These are phyloP conservation scores for Scolecobasidium constrictum DNA, from an alignment of 2,329 filamentous ascomycete species.

Conservation along the genomic window DNA sequence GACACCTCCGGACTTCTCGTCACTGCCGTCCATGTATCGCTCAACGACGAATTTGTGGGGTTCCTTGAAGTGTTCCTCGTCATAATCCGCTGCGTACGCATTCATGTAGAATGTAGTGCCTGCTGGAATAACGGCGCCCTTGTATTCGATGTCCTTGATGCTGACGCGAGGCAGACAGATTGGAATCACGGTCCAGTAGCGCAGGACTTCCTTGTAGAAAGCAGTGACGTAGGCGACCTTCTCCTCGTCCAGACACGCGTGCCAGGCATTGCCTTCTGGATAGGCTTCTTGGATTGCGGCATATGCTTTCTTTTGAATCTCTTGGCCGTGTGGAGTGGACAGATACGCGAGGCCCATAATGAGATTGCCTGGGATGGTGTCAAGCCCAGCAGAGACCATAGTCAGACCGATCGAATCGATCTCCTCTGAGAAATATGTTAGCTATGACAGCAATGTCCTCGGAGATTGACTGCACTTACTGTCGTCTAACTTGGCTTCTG, in stretches of 20 bases:
- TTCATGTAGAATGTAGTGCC: constrained; percentile 76
- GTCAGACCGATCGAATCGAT: constrained; percentile 72
- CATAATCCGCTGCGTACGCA: constrained; percentile 65
- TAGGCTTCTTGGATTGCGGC: constrained; percentile 61
- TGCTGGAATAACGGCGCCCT: constrained; percentile 56
- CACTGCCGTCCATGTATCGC: constrained; percentile 45
- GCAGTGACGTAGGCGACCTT: constrained; percentile 69
- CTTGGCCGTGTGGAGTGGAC: constrained; percentile 54
- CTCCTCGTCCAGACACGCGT: constrained; percentile 59
- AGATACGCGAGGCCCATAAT: constrained; percentile 73
- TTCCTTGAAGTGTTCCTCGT: constrained; percentile 54
- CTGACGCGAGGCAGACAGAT: constrained; percentile 64
- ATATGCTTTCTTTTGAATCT: constrained; percentile 59
- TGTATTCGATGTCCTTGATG: constrained; percentile 61
- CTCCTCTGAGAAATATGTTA: constrained; percentile 41
- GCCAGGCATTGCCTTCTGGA: constrained; percentile 66
- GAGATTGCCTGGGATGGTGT: constrained; percentile 70
- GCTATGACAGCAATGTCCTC: constrained; percentile 15
- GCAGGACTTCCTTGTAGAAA: constrained; percentile 65
- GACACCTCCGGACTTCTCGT: constrained; percentile 21
- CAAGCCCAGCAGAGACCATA: constrained; percentile 71
- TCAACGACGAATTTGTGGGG: constrained; percentile 57
- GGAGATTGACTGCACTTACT: constrained; percentile 29
- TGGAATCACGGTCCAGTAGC: constrained; percentile 71
- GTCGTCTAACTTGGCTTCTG: constrained; percentile 57